These are phyloP conservation scores for Dioscorea cayenensis DNA, from an alignment of 116 monocot species.

Conservation along the genomic window DNA sequence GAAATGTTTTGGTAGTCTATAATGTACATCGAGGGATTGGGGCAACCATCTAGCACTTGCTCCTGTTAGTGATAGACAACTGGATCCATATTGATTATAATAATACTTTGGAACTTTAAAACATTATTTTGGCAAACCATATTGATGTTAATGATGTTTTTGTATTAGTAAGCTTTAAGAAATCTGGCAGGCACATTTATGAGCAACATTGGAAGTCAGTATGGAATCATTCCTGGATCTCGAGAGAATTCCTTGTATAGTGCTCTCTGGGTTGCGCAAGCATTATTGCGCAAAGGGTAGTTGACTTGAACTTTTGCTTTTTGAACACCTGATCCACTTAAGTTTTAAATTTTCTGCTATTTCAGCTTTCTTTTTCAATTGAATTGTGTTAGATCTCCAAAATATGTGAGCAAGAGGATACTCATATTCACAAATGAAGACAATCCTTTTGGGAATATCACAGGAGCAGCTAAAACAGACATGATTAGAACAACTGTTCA, in stretches of 20 bases:
- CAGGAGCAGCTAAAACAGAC: conserved; percentile 60
- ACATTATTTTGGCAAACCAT: background rate
- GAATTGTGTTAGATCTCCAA: conserved; percentile 43
- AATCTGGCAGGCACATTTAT: conserved; percentile 50
- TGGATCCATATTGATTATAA: too few relatives aligned
- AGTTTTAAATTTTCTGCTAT: background rate
- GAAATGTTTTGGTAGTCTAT: too few relatives aligned
- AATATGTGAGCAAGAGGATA: conserved; percentile 64
- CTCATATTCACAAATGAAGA: conserved; percentile 93
- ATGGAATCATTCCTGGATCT: conserved; percentile 55
- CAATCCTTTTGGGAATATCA: conserved; percentile 74
- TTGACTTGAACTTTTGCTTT: background rate
- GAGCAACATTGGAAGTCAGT: conserved; percentile 63
- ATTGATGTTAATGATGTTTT: conserved; percentile 1
- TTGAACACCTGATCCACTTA: background rate
- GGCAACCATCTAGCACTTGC: too few relatives aligned
- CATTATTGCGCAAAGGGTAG: conserved; percentile 86
- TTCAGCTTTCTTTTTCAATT: conserved; percentile 3
- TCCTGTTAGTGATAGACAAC: too few relatives aligned
- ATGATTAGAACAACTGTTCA: conserved; percentile 94
- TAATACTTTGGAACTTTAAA: too few relatives aligned
- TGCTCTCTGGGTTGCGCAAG: conserved; percentile 96
- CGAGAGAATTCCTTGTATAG: conserved; percentile 88
- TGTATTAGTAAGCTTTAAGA: background rate
- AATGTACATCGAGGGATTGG: too few relatives aligned